Conservation (phyloP, 169 alveolate species). For the Perkinsus olseni region DNA sequence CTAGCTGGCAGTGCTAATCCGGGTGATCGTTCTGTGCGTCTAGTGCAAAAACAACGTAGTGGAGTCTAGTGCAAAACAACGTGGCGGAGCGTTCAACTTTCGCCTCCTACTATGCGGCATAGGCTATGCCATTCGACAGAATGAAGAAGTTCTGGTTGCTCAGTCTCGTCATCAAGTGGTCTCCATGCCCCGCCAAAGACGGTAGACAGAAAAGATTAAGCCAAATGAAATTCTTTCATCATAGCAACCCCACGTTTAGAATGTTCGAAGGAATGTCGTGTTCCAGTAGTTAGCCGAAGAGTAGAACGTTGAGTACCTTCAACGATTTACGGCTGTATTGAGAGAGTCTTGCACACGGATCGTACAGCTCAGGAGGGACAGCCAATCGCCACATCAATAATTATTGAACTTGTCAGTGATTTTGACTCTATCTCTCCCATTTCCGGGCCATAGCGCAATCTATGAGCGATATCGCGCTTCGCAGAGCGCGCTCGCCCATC, state of each 20-base stretch:
- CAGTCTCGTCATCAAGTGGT: background rate
- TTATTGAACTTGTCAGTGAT: background rate
- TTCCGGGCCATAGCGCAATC: background rate
- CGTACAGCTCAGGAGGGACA: background rate
- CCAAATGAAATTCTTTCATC: background rate
- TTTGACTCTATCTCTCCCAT: background rate
- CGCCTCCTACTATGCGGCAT: no score
- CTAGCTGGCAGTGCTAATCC: no score
- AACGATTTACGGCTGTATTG: background rate
- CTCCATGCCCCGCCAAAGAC: slow-evolving; percentile 1
- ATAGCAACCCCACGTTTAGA: background rate
- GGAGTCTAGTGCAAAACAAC: no score
- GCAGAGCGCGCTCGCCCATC: background rate
- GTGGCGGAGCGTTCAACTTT: no score
- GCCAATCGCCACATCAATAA: background rate
- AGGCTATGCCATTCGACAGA: background rate
- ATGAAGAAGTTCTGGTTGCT: background rate
- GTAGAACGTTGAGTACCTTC: background rate
- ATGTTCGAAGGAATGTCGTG: background rate
- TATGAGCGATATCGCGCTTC: background rate
- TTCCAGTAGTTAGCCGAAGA: background rate
- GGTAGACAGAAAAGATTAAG: slow-evolving; percentile 1
- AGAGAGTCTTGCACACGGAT: background rate
- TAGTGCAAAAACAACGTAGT: no score
- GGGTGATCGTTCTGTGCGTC: no score